Percentiles rank a stretch among this genome's conserved stretches.
These are phyloP conservation scores for Cercospora brassicicola DNA, from an alignment of 2,329 filamentous ascomycete species.

Conservation along the genomic window DNA sequence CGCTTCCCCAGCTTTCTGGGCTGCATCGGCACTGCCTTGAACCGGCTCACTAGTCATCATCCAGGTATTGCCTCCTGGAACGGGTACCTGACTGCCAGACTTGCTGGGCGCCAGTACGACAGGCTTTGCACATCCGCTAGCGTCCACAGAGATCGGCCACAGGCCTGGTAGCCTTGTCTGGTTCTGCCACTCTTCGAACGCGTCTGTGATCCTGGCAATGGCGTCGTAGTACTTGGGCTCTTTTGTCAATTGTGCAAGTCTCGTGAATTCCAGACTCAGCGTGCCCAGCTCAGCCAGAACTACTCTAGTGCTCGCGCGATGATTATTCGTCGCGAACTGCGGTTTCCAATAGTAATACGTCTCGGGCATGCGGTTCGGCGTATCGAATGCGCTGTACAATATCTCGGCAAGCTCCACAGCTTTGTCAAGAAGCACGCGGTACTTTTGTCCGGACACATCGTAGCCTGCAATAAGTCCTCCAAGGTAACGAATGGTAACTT, in stretches of 20 bases:
- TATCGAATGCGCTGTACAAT: constrained; percentile 81
- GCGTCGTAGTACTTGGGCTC: constrained; percentile 86
- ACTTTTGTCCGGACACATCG: constrained; percentile 71
- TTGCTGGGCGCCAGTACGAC: constrained; percentile 22
- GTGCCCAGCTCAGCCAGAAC: constrained; percentile 72
- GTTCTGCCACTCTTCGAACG: constrained; percentile 72
- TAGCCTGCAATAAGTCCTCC: constrained; percentile 84
- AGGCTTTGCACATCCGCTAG: constrained; percentile 69
- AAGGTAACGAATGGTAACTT: constrained; percentile 87
- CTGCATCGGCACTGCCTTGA: constrained; percentile 13
- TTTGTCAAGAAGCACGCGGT: constrained; percentile 71
- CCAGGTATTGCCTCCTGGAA: constrained; percentile 29
- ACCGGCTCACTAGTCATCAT: constrained; percentile 26
- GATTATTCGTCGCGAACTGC: constrained; percentile 61
- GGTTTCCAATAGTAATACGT: constrained; percentile 78
- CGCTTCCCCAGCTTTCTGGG: constrained; percentile 15
- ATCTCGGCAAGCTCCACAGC: constrained; percentile 77
- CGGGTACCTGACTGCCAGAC: constrained; percentile 21
- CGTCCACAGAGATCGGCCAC: constrained; percentile 76
- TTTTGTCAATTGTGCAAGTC: constrained; percentile 80
- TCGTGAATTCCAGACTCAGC: constrained; percentile 83
- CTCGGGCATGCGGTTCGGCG: constrained; percentile 88
- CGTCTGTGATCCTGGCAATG: constrained; percentile 79
- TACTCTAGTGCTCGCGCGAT: constrained; percentile 58
- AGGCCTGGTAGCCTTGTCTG: constrained; percentile 71